Evolutionary conservation across 257 asterid genomes (phyloP), one percentile per base, ranked within the genome.

Genomic region (Solanum chilense): DNA sequence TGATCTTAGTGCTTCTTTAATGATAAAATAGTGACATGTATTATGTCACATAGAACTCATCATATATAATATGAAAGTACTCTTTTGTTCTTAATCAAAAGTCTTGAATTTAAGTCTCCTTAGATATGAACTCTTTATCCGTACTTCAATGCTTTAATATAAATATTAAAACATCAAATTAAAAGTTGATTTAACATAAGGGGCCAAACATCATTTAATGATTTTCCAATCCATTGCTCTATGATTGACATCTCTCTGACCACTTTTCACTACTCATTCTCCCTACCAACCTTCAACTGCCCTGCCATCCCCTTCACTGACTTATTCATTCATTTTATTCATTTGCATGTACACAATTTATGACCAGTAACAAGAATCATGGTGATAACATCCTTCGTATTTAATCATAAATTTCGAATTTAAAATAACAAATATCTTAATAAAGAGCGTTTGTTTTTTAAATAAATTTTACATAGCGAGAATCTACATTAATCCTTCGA

Each of bases 171-270:
- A 62, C 1, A 62, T 2, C 1, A 0, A 23, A 9, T 23, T 1
- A 23, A 23, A 60, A 56, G 18, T 27, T 16, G 0, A 70, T 70
- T 70, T 33, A 70, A 70, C 13, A 70, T 3, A 70, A 33, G 42
- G 77, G 77, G 9, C 77, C 77, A 70, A 70, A 2, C 44, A 70
- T 70, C 77, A 70, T 70, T 70, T 70, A 70, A 70, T 70, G 44
- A 70, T 70, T 70, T 70, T 16, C 25, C 77, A 31, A 31, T 31
- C 77, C 44, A 70, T 70, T 70, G 25, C 44, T 70, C 21, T 70
- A 16, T 70, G 77, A 70, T 70, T 70, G 44, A 70, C 23, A 31
- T 31, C 44, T 70, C 25, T 33, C 77, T 70, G 25, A 70, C 3
- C 77, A 70, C n/a, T 70, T 70, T 31, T 9, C 44, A 70, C 42